phyloP scores from a whole-genome alignment of 2,329 filamentous ascomycete genomes.

The Nigrospora osmanthi region DNA sequence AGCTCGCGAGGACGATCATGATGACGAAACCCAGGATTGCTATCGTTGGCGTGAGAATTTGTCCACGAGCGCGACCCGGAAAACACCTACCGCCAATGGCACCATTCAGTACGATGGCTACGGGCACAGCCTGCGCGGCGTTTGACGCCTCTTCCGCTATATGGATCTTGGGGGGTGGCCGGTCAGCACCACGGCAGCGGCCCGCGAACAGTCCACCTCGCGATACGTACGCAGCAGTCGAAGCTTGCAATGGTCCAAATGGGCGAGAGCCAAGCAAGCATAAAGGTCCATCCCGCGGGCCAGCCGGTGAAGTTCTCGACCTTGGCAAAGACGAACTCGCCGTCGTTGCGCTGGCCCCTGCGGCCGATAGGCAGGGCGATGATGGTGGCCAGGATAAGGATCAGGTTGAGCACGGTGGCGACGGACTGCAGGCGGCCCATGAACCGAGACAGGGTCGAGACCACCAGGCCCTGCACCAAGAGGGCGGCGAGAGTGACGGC shows the following conservation, averaged over 20 bases:
- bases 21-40: background rate
- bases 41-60: too few relatives aligned
- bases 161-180: background rate
- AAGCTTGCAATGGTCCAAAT: constrained; percentile 1
- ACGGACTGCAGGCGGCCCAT: background rate
- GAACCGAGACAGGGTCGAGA: background rate
- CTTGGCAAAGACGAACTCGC: background rate
- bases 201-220: too few relatives aligned
- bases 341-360: background rate
- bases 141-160: background rate
- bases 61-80: too few relatives aligned
- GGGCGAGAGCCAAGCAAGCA: background rate
- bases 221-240: background rate
- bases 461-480: background rate
- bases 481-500: background rate
- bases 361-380: background rate
- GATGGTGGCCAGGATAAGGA: background rate
- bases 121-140: background rate
- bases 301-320: background rate
- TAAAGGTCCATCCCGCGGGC: background rate
- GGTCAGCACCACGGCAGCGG: too few relatives aligned
- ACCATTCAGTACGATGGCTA: background rate
- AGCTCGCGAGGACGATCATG: background rate
- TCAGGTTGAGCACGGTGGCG: background rate
- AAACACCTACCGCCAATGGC: too few relatives aligned